Evolutionary conservation across 768 basidiomycete species (phyloP).

Genomic region (Russula abietina): DNA sequence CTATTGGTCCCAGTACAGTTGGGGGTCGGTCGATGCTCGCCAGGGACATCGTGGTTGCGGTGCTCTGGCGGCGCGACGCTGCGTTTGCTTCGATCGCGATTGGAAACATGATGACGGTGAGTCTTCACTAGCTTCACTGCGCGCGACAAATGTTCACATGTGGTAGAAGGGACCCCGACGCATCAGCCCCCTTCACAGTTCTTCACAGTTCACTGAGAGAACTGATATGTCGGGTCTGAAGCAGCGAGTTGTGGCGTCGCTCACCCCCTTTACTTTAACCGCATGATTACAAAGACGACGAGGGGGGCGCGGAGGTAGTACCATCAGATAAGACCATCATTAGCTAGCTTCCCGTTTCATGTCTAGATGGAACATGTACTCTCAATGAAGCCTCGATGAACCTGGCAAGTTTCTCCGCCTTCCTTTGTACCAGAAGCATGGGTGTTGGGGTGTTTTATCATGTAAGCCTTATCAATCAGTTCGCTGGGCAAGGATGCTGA

Average conservation of each 20-base stretch:
- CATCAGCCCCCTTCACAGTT: background rate
- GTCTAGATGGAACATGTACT: background rate
- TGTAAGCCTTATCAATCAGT: background rate
- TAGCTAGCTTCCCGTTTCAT: background rate
- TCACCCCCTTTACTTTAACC: background rate
- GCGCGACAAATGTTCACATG: background rate
- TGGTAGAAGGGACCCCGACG: background rate
- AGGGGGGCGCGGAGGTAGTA: too few species aligned
- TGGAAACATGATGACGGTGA: background rate
- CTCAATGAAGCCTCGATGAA: background rate
- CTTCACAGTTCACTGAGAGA: background rate
- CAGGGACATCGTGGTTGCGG: constrained; percentile 36
- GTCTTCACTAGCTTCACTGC: background rate
- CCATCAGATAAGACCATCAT: background rate
- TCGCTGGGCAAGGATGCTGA: background rate
- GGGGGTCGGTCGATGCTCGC: constrained; percentile 41
- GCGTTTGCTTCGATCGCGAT: background rate
- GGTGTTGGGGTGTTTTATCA: background rate
- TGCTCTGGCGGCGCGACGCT: background rate
- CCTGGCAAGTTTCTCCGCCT: background rate
- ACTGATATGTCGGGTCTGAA: background rate
- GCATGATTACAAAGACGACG: background rate
- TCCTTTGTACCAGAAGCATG: background rate
- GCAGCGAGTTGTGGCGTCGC: background rate
- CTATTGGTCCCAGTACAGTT: constrained; percentile 31